Percentiles rank a stretch among this genome's conserved stretches.
These are phyloP conservation scores for Claviceps capensis DNA, from an alignment of 2,329 filamentous ascomycete species.

Conservation along the genomic window DNA sequence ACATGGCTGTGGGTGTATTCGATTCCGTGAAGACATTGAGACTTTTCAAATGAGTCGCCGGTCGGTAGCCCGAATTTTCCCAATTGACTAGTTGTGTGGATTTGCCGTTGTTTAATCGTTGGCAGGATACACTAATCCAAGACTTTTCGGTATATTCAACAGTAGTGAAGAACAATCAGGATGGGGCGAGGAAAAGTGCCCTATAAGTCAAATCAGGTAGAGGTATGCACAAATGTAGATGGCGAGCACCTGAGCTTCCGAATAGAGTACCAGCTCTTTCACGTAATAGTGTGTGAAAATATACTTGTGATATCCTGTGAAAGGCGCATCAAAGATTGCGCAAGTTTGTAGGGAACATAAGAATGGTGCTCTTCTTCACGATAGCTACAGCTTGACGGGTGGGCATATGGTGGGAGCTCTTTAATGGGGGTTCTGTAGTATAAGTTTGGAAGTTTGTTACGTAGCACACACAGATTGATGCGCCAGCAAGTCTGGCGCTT, in stretches of 20 bases:
- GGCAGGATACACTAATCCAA: too few species aligned
- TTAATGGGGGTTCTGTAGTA: too few species aligned
- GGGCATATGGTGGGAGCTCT: not conserved
- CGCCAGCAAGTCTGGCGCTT: not conserved
- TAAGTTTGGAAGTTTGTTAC: not conserved
- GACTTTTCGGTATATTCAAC: too few species aligned
- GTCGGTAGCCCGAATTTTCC: not conserved
- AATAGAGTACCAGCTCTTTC: not conserved
- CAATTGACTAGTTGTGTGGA: not conserved
- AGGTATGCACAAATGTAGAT: not conserved
- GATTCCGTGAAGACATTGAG: conserved; percentile 1
- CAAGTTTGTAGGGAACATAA: not conserved
- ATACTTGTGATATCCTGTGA: not conserved
- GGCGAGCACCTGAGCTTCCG: not conserved
- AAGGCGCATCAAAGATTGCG: not conserved
- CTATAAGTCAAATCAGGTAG: not conserved
- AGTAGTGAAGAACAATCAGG: too few species aligned
- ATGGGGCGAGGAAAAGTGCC: not conserved
- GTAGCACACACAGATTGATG: not conserved
- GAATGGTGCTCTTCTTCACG: not conserved
- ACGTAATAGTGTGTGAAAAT: not conserved
- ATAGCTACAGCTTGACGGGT: not conserved
- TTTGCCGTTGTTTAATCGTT: too few species aligned
- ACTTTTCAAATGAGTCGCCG: not conserved
- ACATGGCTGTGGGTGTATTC: not conserved